A percentile compares a stretch with the other conserved stretches of the same genome.
Conservation (phyloP, 1,284 basidiomycete species). For the Vanrija humicola region DNA sequence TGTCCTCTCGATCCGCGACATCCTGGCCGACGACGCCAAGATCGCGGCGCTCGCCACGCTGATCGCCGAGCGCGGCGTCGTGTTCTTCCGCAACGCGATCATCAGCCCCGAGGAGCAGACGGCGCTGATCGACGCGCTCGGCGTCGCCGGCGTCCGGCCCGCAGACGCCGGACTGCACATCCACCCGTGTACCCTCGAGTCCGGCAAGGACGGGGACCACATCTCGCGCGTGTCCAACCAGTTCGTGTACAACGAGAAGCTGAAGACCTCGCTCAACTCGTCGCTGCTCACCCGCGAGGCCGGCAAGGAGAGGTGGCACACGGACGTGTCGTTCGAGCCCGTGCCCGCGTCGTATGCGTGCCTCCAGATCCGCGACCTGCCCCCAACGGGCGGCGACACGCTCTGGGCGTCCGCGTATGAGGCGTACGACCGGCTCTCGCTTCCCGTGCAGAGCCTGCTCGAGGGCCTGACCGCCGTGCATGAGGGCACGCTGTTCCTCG, state of each 20-base stretch:
- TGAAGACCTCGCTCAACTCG: too few species aligned
- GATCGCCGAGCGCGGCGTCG: constrained; percentile 64
- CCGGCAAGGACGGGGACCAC: constrained; percentile 51
- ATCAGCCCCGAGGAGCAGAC: constrained; percentile 52
- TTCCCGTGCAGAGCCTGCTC: constrained; percentile 29
- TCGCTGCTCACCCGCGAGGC: neutral
- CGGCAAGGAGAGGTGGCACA: constrained; percentile 15
- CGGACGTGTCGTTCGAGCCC: constrained; percentile 66
- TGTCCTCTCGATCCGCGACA: constrained; percentile 52
- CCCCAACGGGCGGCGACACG: constrained; percentile 42
- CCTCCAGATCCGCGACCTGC: constrained; percentile 53
- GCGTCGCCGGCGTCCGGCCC: constrained; percentile 58
- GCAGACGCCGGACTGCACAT: constrained; percentile 57
- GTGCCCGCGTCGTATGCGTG: constrained; percentile 59
- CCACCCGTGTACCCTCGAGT: constrained; percentile 58
- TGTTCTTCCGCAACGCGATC: constrained; percentile 61
- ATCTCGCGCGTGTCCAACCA: constrained; percentile 54
- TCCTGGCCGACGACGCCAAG: constrained; percentile 61
- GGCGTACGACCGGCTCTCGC: constrained; percentile 42
- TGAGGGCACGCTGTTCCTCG: constrained; percentile 53
- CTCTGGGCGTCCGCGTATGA: constrained; percentile 55
- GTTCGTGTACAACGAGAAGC: constrained; percentile 32
- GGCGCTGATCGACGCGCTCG: constrained; percentile 52
- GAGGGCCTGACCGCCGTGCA: constrained; percentile 56
- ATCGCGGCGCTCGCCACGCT: constrained; percentile 37